Conservation (phyloP, 306 rosid genomes). For the Cicer judaicum region DNA sequence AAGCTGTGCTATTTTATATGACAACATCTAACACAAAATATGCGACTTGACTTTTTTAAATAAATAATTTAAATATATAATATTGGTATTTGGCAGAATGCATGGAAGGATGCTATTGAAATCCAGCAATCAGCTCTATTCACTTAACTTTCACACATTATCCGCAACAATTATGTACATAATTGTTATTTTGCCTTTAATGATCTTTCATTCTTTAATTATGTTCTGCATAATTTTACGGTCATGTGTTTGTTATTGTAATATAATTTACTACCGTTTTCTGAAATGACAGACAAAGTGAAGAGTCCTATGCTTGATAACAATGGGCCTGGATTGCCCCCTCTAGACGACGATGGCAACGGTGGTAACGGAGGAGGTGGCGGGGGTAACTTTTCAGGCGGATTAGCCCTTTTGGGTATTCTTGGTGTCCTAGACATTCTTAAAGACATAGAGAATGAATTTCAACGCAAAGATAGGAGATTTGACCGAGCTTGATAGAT, state of each 20-base stretch:
- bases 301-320: slow-evolving; percentile 70
- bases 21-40: neutral
- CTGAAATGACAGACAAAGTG: slow-evolving; percentile 73
- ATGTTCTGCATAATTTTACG: slow-evolving; percentile 17
- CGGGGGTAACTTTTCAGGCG: slow-evolving; percentile 77
- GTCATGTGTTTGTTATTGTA: neutral
- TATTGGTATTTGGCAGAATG: neutral
- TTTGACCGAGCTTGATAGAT: slow-evolving; percentile 10
- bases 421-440: slow-evolving; percentile 80
- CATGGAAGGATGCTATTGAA: neutral
- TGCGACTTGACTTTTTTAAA: neutral
- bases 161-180: neutral
- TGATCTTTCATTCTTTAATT: neutral
- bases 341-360: slow-evolving; percentile 62
- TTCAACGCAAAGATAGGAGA: slow-evolving; percentile 49
- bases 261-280: slow-evolving; percentile 8
- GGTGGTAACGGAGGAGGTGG: slow-evolving; percentile 88
- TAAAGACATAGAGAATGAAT: slow-evolving; percentile 79
- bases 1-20: neutral
- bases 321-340: slow-evolving; percentile 77
- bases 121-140: neutral
- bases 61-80: neutral
- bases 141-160: neutral
- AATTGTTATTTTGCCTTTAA: neutral
- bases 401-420: slow-evolving; percentile 74